Conservation (phyloP, 2,329 filamentous ascomycete species). For the Neurospora crassa region DNA sequence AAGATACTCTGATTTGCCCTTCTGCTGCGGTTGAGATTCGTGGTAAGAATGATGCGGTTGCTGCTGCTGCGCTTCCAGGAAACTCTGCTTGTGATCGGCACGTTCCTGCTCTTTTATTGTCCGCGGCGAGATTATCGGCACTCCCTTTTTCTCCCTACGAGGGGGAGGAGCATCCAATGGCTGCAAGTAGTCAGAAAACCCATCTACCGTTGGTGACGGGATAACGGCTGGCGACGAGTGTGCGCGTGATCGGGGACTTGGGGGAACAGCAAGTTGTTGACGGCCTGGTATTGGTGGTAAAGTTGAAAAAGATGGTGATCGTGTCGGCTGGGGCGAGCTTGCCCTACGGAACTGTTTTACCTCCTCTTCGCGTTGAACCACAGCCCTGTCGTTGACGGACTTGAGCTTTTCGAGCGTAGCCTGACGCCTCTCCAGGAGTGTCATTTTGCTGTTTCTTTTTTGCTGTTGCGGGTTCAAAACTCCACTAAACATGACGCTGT, state of each 20-base stretch:
- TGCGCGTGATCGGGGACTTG: constrained; percentile 34
- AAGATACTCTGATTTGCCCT: neutral
- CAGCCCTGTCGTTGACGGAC: constrained; percentile 37
- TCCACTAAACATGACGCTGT: constrained; percentile 85
- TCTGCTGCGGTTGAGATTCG: neutral
- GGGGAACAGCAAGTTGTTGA: constrained; percentile 16
- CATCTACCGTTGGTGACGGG: constrained; percentile 31
- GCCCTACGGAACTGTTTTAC: constrained; percentile 30
- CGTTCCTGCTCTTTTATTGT: constrained; percentile 19
- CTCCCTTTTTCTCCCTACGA: constrained; percentile 15
- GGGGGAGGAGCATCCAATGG: neutral
- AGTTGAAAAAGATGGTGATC: constrained; percentile 36
- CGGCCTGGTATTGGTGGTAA: constrained; percentile 30
- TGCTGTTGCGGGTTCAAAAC: constrained; percentile 44
- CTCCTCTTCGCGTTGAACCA: constrained; percentile 27
- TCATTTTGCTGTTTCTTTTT: constrained; percentile 22
- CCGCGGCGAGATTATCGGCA: constrained; percentile 19
- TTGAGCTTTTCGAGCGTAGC: constrained; percentile 49
- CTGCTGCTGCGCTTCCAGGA: constrained; percentile 4
- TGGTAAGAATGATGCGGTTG: neutral
- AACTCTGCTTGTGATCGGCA: constrained; percentile 12
- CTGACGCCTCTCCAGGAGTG: constrained; percentile 47
- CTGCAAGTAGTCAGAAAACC: constrained; percentile 18
- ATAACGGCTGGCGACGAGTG: constrained; percentile 45
- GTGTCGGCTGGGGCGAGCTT: constrained; percentile 37